Evolutionary conservation across 1,284 basidiomycete species (phyloP), one percentile per base, ranked within the genome.

Genomic region (Volvariella volvacea): DNA sequence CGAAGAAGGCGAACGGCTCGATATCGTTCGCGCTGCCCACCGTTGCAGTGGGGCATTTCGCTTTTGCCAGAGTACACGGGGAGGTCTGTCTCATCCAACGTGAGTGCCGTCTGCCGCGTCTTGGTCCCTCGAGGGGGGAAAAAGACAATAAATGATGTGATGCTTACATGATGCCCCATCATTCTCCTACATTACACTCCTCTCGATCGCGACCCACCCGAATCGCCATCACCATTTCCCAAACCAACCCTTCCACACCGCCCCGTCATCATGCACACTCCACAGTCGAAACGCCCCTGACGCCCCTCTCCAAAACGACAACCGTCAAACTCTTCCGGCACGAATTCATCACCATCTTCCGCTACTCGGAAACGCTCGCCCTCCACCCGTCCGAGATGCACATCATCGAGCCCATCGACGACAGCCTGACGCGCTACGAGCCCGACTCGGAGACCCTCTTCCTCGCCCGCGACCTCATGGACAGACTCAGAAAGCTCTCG

Each of bases 391-490:
- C 66, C 9, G 76, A 83, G 51, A 65, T 84, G 21, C 67, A 64
- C 50, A 69, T 83, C 50, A 62, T 82, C 40, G 74, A 80, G 56
- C 55, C 63, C 21, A 73, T 83, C 41, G 70, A 73, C 42, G 72
- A 73, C 16, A 59, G 59, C 22, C 58, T 66, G 40, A 65, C 71
- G 38, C 68, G 68, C 20, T 80, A 82, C 51, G 80, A 84, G 52
- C 73, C 76, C 52, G 79, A 83, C 30, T 75, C 66, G 46, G 80
- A 71, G 48, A 78, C 71, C 8, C 79, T 83, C 21, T 83, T 80
- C 56, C 65, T 83, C 38, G 74, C 80, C 8, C 73, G 70, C 49
- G 70, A 77, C 46, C 65, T 78, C 31, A 72, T 81, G 67, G 66
- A 68, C 20, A 70, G 70, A 31, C 53, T 83, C 46, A 68, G 73